Base-by-base conservation (phyloP, 768 basidiomycete species). In the Lactarius trivialis region DNA sequence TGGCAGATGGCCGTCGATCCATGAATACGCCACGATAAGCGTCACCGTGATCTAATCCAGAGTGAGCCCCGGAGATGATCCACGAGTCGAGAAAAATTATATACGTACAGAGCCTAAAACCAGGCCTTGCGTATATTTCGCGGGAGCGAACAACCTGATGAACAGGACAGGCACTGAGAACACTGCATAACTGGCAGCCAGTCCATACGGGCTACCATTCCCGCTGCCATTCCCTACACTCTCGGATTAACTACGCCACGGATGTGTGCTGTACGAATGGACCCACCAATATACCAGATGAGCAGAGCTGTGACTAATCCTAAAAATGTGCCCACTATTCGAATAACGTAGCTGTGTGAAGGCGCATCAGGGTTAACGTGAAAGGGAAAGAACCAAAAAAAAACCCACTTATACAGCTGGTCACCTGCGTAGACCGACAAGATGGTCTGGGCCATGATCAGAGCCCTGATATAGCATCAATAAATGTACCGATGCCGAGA, bases 371-470 rank as follows among this genome's bases (percentile, higher is more conserved):
- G 63, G 39, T 7, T 19, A 24, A 24, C 12, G 12, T 48, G 21
- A 24, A 32, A 21, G 21, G 11, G 48, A 21, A 43, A 36, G 15
- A 24, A 21, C 9, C n/a, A n/a, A n/a, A 5, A 24, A 41, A 19
- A 6, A 49, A 39, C 73, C 51, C 57, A 79, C 78, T 79, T 79
- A 71, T 69, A 79, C 3, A 85, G 76, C 67, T 85, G 84, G 68
- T 85, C 83, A 15, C 82, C 81, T 11, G 79, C 77, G 67, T 79
- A 84, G 34, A 84, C 76, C 48, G 79, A 81, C 55, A 84, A 58
- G 19, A 79, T 82, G 0, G 80, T 83, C 68, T 85, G 84, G 0
- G 81, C 79, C 80, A 83, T 84, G 68, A 85, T 84, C 54, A 84
- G 68, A 7, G 81, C 80, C 82, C 81, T 76, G 39, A 21, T 24